These are phyloP conservation scores for Pythium aristosporum DNA, from an alignment of 352 stramenopile species.

Conservation along the genomic window DNA sequence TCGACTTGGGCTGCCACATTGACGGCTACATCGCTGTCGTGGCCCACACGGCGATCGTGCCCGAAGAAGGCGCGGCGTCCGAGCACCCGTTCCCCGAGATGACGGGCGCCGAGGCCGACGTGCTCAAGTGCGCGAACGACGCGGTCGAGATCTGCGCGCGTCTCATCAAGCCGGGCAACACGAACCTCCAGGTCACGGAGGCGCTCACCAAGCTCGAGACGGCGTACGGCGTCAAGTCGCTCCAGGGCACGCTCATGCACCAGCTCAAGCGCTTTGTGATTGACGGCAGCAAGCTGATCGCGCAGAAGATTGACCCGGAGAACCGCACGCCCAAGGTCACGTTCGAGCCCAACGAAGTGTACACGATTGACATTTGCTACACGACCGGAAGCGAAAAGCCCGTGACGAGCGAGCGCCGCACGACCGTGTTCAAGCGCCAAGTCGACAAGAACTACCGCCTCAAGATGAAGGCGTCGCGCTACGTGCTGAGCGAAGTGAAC, in stretches of 20 bases:
- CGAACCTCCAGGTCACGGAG: slow-evolving; percentile 95
- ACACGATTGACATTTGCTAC: slow-evolving; percentile 99
- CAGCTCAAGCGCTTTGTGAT: slow-evolving; percentile 99
- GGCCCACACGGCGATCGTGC: slow-evolving; percentile 97
- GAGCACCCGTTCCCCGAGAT: slow-evolving; percentile 60
- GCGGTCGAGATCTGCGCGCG: slow-evolving; percentile 95
- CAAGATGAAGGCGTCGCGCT: slow-evolving; percentile 94
- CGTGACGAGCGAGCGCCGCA: slow-evolving; percentile 87
- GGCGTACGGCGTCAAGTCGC: slow-evolving; percentile 95
- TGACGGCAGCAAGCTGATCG: slow-evolving; percentile 97
- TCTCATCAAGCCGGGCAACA: slow-evolving; percentile 98
- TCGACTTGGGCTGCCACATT: slow-evolving; percentile 99
- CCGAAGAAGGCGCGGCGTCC: slow-evolving; percentile 61
- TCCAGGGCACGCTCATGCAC: slow-evolving; percentile 98
- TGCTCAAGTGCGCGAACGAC: slow-evolving; percentile 96
- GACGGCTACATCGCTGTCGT: slow-evolving; percentile 99
- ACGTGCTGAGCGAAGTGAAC: slow-evolving; percentile 98
- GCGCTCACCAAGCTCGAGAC: slow-evolving; percentile 94
- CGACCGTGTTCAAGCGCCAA: slow-evolving; percentile 99
- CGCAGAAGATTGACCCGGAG: slow-evolving; percentile 91
- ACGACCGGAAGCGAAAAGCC: slow-evolving; percentile 97
- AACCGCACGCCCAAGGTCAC: slow-evolving; percentile 81
- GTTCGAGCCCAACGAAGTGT: slow-evolving; percentile 98
- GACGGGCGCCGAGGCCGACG: slow-evolving; percentile 87
- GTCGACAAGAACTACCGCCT: slow-evolving; percentile 97